A percentile compares a stretch with the other conserved stretches of the same genome.
Evolutionary conservation across 2,329 filamentous ascomycete species (phyloP).

Genomic region (Ciborinia camelliae): DNA sequence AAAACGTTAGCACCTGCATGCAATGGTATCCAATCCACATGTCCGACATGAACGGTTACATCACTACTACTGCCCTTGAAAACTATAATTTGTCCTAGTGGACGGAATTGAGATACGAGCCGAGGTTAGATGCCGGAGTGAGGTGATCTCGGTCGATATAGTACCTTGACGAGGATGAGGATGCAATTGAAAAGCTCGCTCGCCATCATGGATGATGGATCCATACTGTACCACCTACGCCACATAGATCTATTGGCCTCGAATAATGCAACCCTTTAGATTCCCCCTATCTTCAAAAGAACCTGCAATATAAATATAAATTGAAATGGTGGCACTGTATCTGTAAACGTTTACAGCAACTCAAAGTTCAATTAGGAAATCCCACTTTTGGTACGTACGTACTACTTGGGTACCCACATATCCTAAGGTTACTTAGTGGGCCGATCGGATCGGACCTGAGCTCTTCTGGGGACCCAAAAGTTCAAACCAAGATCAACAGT

Average conservation of each 20-base stretch:
- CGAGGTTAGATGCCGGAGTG: not conserved
- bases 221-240: not conserved
- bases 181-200: not conserved
- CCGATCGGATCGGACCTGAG: not conserved
- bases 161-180: not conserved
- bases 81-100: not conserved
- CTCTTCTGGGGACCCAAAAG: conserved; percentile 14
- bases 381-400: not conserved
- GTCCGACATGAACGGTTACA: not conserved
- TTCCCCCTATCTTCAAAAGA: no score
- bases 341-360: not conserved
- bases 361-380: not conserved
- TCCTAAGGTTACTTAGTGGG: no score
- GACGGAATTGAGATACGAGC: not conserved
- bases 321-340: no score
- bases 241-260: not conserved
- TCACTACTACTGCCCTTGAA: not conserved
- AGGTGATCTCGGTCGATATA: no score
- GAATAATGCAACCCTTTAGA: not conserved
- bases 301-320: no score
- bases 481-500: conserved; percentile 1
- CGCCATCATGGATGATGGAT: no score
- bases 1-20: no score
- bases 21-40: not conserved
- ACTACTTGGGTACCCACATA: not conserved